These are phyloP conservation scores for Nothopassalora personata DNA, from an alignment of 2,329 filamentous ascomycete species.

Conservation along the genomic window DNA sequence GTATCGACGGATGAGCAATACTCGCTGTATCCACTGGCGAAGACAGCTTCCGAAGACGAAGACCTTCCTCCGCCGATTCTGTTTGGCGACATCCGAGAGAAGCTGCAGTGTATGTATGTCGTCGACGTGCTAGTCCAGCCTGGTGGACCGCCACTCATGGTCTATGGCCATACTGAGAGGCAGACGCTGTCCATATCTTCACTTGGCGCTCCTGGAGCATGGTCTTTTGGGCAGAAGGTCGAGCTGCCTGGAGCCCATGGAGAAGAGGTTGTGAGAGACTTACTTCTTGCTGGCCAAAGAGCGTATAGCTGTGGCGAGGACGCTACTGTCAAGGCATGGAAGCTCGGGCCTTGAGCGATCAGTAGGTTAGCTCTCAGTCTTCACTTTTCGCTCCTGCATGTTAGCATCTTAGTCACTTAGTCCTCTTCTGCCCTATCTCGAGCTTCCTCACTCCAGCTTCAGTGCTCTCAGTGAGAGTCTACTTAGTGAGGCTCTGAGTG, in stretches of 20 bases:
- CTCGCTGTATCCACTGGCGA: slow-evolving; percentile 65
- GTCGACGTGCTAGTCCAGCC: slow-evolving; percentile 56
- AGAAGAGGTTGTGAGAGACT: slow-evolving; percentile 45
- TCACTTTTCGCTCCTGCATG: neutral
- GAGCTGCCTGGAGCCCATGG: slow-evolving; percentile 42
- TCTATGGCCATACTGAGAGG: slow-evolving; percentile 28
- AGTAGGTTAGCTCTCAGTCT: slow-evolving; percentile 3
- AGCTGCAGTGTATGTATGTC: slow-evolving; percentile 68
- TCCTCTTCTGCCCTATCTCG: neutral
- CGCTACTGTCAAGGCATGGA: slow-evolving; percentile 43
- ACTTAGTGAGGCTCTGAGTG: no score
- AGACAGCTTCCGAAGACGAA: slow-evolving; percentile 55
- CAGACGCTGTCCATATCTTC: slow-evolving; percentile 26
- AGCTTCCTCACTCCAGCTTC: no score
- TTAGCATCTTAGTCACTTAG: neutral
- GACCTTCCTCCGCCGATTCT: slow-evolving; percentile 46
- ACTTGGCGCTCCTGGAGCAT: slow-evolving; percentile 22
- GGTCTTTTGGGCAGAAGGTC: slow-evolving; percentile 26
- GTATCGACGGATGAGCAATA: slow-evolving; percentile 74
- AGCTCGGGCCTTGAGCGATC: slow-evolving; percentile 13
- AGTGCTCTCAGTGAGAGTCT: no score
- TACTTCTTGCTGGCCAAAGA: slow-evolving; percentile 35
- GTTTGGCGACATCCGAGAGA: slow-evolving; percentile 64
- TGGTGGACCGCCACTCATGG: slow-evolving; percentile 26
- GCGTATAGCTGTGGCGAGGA: slow-evolving; percentile 47